A percentile compares a stretch with the other conserved stretches of the same genome.
Conservation (phyloP, 176 grass and related monocot genomes). For the Elaeis guineensis region DNA sequence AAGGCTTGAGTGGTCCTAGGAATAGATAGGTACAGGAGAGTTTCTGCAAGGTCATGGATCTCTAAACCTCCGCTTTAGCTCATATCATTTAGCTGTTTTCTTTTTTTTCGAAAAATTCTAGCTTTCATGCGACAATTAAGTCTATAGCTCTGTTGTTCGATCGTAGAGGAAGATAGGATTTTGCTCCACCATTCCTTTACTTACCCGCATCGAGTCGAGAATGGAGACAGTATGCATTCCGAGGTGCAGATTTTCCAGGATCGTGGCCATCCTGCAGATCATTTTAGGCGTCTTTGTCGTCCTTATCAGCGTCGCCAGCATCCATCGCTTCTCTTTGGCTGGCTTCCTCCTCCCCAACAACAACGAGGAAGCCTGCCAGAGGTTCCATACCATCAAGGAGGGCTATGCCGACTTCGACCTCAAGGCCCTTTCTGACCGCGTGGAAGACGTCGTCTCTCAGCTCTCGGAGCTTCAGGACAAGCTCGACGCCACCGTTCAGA, state of each 20-base stretch:
- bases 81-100: too few relatives aligned
- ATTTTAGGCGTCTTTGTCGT: slow-evolving; percentile 57
- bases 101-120: too few relatives aligned
- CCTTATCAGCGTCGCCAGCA: slow-evolving; percentile 64
- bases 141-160: too few relatives aligned
- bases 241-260: slow-evolving; percentile 41
- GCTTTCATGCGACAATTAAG: too few relatives aligned
- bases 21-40: too few relatives aligned
- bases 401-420: neutral
- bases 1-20: too few relatives aligned
- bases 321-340: slow-evolving; percentile 61
- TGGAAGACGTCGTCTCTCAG: slow-evolving; percentile 73
- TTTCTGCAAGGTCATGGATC: too few relatives aligned
- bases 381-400: slow-evolving; percentile 21
- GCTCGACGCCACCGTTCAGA: slow-evolving; percentile 59
- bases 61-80: too few relatives aligned
- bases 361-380: slow-evolving; percentile 19
- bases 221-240: slow-evolving; percentile 47
- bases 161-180: too few relatives aligned
- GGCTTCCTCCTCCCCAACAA: slow-evolving; percentile 24
- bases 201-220: too few relatives aligned
- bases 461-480: slow-evolving; percentile 72
- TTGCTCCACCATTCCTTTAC: too few relatives aligned
- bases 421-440: slow-evolving; percentile 60
- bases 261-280: slow-evolving; percentile 59